phyloP scores from a whole-genome alignment of 2,329 filamentous ascomycete species.

The Tolypocladium tropicale region DNA sequence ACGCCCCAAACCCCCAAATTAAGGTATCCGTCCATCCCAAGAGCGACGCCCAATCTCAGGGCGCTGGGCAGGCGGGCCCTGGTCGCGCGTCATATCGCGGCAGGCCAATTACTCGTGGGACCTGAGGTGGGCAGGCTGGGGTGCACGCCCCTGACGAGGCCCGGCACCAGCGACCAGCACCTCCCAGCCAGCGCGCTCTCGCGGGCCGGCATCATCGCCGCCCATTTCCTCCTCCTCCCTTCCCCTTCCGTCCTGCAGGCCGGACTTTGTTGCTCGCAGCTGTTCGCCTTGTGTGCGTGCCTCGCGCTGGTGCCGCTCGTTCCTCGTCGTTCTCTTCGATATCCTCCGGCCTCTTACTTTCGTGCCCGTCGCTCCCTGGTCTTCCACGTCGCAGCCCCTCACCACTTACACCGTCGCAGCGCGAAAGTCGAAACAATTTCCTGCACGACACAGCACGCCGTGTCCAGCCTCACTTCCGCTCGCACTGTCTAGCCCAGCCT shows the following conservation, averaged over 20 bases:
- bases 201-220: neutral
- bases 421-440: neutral
- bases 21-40: slow-evolving; percentile 2
- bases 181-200: neutral
- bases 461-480: neutral
- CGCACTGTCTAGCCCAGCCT: neutral
- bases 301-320: neutral
- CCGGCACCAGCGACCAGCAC: neutral
- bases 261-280: neutral
- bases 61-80: neutral
- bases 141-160: neutral
- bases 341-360: neutral
- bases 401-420: slow-evolving; percentile 3
- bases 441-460: neutral
- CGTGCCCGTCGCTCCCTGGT: neutral
- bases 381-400: neutral
- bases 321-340: neutral
- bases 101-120: neutral
- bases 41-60: slow-evolving; percentile 3
- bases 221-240: neutral
- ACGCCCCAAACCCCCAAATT: slow-evolving; percentile 1
- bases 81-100: neutral
- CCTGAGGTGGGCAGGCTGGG: no score
- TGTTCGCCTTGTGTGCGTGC: neutral
- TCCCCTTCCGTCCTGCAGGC: neutral